These are phyloP conservation scores for Coemansia sp. DNA, from an alignment of 192 early-diverging fungal genomes.

Conservation along the genomic window DNA sequence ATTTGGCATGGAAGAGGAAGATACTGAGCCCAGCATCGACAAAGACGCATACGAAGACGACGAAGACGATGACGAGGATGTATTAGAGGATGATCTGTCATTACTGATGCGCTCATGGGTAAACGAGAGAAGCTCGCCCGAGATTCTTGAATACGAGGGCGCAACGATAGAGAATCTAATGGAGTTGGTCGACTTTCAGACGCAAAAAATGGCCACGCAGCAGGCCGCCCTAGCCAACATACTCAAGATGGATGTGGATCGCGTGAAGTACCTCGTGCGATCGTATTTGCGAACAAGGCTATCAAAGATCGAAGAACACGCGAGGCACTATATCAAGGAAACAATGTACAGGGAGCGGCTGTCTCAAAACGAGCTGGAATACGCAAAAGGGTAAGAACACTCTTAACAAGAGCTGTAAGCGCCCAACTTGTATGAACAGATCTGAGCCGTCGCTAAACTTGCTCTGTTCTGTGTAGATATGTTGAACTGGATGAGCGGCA, in stretches of 20 bases:
- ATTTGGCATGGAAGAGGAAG: not conserved
- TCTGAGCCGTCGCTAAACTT: not conserved
- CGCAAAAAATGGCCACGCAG: constrained; percentile 26
- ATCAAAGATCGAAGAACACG: constrained; percentile 38
- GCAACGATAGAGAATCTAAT: constrained; percentile 50
- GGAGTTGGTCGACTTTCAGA: constrained; percentile 51
- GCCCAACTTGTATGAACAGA: not conserved
- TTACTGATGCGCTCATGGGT: constrained; percentile 39
- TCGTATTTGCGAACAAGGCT: constrained; percentile 52
- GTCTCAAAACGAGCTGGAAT: constrained; percentile 51
- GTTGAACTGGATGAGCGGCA: constrained; percentile 37
- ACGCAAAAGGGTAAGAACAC: constrained; percentile 35
- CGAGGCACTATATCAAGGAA: constrained; percentile 25
- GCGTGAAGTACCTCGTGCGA: constrained; percentile 47
- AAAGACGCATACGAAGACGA: constrained; percentile 5
- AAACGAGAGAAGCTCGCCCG: constrained; percentile 43
- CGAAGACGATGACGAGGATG: constrained; percentile 16
- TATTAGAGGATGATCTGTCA: constrained; percentile 31
- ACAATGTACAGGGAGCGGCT: constrained; percentile 29
- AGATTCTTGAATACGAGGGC: constrained; percentile 45
- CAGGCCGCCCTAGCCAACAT: constrained; percentile 32
- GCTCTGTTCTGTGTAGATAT: constrained; percentile 18
- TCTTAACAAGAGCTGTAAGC: not conserved
- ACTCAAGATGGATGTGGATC: constrained; percentile 47
- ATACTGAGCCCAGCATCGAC: not conserved